Percentiles rank a stretch among this genome's conserved stretches.
Evolutionary conservation across 176 grass and related monocot species (phyloP).

Genomic region (Oryza meridionalis): DNA sequence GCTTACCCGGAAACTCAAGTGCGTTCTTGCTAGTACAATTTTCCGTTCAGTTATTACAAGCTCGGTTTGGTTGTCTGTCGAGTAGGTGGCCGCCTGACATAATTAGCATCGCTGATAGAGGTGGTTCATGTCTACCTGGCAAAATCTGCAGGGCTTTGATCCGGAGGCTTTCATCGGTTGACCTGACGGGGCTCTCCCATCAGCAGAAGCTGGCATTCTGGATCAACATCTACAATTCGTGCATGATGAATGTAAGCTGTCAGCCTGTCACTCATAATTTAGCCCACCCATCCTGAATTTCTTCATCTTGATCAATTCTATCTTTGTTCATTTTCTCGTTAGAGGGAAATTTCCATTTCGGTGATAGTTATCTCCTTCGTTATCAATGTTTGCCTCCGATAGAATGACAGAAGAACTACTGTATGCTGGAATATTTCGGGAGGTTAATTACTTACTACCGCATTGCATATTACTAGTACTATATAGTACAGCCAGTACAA

Average conservation of each 20-base stretch:
- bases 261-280: constrained; percentile 3
- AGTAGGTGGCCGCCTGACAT: constrained; percentile 44
- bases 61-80: constrained; percentile 47
- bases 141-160: constrained; percentile 72
- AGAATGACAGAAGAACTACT: background rate
- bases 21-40: constrained; percentile 31
- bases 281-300: background rate
- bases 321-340: constrained; percentile 17
- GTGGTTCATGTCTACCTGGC: constrained; percentile 24
- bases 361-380: background rate
- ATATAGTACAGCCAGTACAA: background rate
- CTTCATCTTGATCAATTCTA: background rate
- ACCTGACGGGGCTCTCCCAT: constrained; percentile 71
- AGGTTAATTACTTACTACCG: background rate
- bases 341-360: background rate
- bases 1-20: constrained; percentile 72
- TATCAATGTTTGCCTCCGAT: background rate
- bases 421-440: constrained; percentile 15
- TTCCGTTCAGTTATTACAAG: constrained; percentile 34
- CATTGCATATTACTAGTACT: background rate
- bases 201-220: constrained; percentile 98
- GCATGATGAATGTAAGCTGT: constrained; percentile 98
- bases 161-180: constrained; percentile 62
- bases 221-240: constrained; percentile 96
- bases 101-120: constrained; percentile 13